Conservation (phyloP, 208 protist species). For the Tetramitus jugosus region DNA sequence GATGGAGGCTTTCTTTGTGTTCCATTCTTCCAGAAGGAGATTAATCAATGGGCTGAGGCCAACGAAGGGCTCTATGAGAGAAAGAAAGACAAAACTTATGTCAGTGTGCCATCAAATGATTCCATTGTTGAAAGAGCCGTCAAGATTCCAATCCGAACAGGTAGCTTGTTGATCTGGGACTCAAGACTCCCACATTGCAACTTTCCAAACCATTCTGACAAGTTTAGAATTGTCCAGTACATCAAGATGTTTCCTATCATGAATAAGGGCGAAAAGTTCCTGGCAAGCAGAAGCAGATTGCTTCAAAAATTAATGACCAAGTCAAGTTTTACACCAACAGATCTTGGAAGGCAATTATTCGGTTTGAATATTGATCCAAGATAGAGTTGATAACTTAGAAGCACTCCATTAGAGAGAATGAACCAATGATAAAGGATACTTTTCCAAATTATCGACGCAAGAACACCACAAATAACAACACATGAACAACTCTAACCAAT, state of each 20-base stretch:
- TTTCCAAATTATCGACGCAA: too few relatives aligned
- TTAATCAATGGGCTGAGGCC: neutral
- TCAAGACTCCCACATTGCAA: neutral
- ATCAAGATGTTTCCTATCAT: constrained; percentile 8
- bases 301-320: too few relatives aligned
- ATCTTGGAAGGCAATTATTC: too few relatives aligned
- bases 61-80: neutral
- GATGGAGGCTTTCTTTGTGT: constrained; percentile 11
- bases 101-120: neutral
- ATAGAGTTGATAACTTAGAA: too few relatives aligned
- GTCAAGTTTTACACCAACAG: too few relatives aligned
- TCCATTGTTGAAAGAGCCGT: neutral
- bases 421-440: too few relatives aligned
- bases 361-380: too few relatives aligned
- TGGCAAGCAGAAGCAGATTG: too few relatives aligned
- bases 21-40: neutral
- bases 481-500: too few relatives aligned
- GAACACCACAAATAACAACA: too few relatives aligned
- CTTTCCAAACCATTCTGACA: neutral
- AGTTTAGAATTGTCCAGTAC: neutral
- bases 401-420: too few relatives aligned
- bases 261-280: too few relatives aligned
- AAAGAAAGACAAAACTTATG: neutral
- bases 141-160: neutral
- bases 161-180: neutral